Base-by-base conservation (phyloP, 23 red algal genomes). In the Agarophyton chilense region DNA sequence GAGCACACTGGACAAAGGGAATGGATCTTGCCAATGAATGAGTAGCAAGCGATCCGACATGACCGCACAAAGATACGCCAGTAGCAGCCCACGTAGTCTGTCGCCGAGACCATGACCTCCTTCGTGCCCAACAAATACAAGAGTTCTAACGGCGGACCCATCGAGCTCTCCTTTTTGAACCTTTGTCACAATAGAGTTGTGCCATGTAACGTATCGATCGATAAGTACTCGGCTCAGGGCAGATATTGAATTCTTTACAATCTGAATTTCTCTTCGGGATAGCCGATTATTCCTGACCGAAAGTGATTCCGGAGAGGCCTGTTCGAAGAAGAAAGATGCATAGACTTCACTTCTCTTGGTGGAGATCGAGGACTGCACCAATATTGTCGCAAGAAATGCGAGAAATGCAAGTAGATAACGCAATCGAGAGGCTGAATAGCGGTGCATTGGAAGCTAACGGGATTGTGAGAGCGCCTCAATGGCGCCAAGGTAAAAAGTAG, bases 71-170 rank as follows among this genome's bases (percentile, higher is more conserved):
- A 84, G 45, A 2, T 84, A 84, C 18, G 80, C 80, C 32, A 36
- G 21, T 21, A 84, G 45, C 3, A 84, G 18, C 11, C 80, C 80
- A 1, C 80, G 80, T 33, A 84, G 31, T 64, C 80, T 22, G 41
- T 84, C 80, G 10, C 80, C 80, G 10, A 84, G 80, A 8, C 80
- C 80, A 70, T 84, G 80, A 36, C 60, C 60, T 65, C 25, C 60
- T 7, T 36, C 31, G 16, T 65, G 26, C 6, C 60, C 60, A 38
- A 65, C 32, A 38, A 35, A 65, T 36, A 65, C 32, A 14, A 65
- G 60, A 7, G 60, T 36, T 38, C 22, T 65, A 12, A 53, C 49
- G 1, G 72, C 17, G 12, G 72, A 77, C 0, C 43, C 43, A 50
- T 77, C 72, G 2, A 84, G 46, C 22, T 65, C 5, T 16, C 60